A percentile compares a stretch with the other conserved stretches of the same genome.
phyloP scores from a whole-genome alignment of 768 basidiomycete genomes.

The Macrocybe gigantea region DNA sequence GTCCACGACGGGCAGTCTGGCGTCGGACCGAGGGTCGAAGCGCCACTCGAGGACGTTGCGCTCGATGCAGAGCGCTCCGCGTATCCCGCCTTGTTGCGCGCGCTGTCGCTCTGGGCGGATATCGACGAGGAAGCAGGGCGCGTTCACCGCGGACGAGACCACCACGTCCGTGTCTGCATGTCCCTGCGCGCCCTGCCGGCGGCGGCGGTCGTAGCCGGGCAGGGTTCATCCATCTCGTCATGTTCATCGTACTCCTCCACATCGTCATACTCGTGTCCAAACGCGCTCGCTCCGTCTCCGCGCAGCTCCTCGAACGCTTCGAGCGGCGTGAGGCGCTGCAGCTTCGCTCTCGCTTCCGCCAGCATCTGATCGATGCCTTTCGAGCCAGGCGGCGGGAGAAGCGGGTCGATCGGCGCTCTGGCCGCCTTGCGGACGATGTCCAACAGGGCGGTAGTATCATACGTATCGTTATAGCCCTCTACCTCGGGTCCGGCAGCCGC shows the following conservation, averaged over 20 bases:
- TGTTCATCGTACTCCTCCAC: no score
- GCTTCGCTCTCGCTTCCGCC: constrained; percentile 48
- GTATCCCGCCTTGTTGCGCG: constrained; percentile 49
- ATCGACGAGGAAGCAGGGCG: constrained; percentile 72
- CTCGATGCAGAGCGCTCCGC: constrained; percentile 68
- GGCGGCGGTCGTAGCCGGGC: constrained; percentile 11
- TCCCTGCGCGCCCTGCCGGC: no score
- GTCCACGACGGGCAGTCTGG: constrained; percentile 61
- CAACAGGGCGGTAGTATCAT: constrained; percentile 61
- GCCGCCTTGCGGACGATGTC: constrained; percentile 65
- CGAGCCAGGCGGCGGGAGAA: constrained; percentile 59
- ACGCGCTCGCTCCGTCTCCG: no score
- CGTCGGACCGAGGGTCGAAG: constrained; percentile 63
- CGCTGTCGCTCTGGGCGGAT: constrained; percentile 66
- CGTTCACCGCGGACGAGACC: constrained; percentile 16
- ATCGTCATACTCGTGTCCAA: no score
- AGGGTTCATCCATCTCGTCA: constrained; percentile 23
- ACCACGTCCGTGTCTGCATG: no score
- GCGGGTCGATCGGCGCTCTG: constrained; percentile 52
- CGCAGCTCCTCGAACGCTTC: constrained; percentile 59
- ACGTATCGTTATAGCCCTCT: constrained; percentile 19
- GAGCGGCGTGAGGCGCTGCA: constrained; percentile 56
- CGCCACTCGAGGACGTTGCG: constrained; percentile 77
- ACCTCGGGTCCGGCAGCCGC: constrained; percentile 45
- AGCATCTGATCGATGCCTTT: constrained; percentile 54